Evolutionary conservation across 2,329 filamentous ascomycete genomes (phyloP), one percentile per base, ranked within the genome.

Genomic region (Epichloe sp.): DNA sequence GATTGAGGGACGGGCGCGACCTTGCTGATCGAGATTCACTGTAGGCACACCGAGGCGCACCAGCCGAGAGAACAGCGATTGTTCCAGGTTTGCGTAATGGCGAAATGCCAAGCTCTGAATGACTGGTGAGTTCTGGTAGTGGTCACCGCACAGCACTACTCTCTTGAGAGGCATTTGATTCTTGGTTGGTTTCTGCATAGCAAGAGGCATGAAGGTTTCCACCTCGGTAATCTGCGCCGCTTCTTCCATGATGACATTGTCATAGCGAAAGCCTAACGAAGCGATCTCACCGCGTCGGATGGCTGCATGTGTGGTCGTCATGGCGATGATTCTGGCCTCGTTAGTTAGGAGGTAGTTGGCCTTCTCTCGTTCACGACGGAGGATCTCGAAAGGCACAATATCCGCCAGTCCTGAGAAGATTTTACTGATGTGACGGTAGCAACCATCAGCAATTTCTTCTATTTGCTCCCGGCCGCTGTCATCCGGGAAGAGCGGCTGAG

Each of bases 161-260:
- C 94, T 78, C 66, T 96, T 88, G 12, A 98, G 71, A 3, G 83
- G 80, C 58, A 87, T 77, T 61, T 88, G 77, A 36, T 85, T 85
- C 48, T 83, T 73, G 57, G 80, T 79, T 19, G 85, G 80, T 56
- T 86, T 88, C 64, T 98, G 94, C 68, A 98, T 77, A n/a, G 90
- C 86, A 49, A 95, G 75, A 0, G 93, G 93, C 56, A 98, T 88
- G 68, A 98, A 97, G 56, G 88, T 95, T 65, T 98, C 93, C 44
- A 96, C 86, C 66, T 98, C 93, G 0, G 91, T 98, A 62, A 98
- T 91, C 63, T 98, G 93, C 12, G 93, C 93, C 5, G 93, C 91
- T 74, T 98, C 93, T 71, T 98, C 93, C 86, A 98, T 96, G 49
- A 98, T 78, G 12, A 98, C 86, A 57, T 95, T 98, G 71, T 97